These are phyloP conservation scores for Saprolegnia parasitica DNA, from an alignment of 352 stramenopile species.

Conservation along the genomic window DNA sequence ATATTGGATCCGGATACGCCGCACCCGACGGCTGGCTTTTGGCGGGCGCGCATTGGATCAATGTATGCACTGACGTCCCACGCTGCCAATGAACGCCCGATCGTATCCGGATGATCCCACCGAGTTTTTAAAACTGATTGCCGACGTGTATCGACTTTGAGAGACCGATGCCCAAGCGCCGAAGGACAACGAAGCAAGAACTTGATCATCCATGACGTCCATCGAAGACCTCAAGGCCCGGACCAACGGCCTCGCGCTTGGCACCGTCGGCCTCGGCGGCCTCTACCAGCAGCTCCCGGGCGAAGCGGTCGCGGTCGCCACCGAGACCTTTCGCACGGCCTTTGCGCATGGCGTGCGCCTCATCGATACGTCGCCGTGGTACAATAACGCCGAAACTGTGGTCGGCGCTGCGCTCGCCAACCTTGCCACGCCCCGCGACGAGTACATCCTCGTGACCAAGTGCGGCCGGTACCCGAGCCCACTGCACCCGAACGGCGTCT, in stretches of 20 bases:
- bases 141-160: not conserved
- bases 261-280: slow-evolving; percentile 25
- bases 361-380: slow-evolving; percentile 78
- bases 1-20: slow-evolving; percentile 7
- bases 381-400: slow-evolving; percentile 71
- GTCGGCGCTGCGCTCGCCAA: slow-evolving; percentile 59
- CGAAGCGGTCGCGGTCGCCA: slow-evolving; percentile 18
- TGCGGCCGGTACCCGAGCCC: slow-evolving; percentile 54
- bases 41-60: not conserved
- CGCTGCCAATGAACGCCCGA: not conserved
- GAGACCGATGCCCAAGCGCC: not conserved
- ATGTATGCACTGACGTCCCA: not conserved
- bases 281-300: slow-evolving; percentile 25
- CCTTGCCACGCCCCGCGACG: slow-evolving; percentile 32
- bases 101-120: slow-evolving; percentile 11
- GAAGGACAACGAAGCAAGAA: not conserved
- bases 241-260: slow-evolving; percentile 15
- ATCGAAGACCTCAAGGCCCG: not conserved
- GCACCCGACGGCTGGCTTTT: not conserved
- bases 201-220: not conserved
- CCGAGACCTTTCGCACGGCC: slow-evolving; percentile 23
- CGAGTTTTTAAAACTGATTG: not conserved
- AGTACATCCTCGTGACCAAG: slow-evolving; percentile 72
- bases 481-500: slow-evolving; percentile 37
- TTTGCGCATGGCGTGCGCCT: slow-evolving; percentile 31